These are phyloP conservation scores for Purshia tridentata DNA, from an alignment of 306 rosid species.

Conservation along the genomic window DNA sequence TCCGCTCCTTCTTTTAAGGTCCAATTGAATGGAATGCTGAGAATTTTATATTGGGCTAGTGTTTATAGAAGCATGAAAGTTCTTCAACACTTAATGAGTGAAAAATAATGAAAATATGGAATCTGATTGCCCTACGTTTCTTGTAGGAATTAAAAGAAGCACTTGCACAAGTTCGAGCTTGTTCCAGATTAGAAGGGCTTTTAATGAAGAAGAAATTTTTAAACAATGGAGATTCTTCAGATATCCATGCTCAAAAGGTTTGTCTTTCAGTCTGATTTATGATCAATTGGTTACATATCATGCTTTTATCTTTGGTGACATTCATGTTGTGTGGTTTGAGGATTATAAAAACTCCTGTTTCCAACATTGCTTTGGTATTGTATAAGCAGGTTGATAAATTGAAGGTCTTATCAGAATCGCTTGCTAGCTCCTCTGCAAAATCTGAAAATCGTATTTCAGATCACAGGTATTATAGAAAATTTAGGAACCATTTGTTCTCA, in stretches of 20 bases:
- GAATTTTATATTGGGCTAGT: neutral
- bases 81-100: neutral
- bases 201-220: slow-evolving; percentile 64
- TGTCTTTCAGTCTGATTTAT: slow-evolving; percentile 15
- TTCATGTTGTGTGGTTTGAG: neutral
- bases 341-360: neutral
- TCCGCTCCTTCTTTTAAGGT: no score
- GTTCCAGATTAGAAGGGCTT: slow-evolving; percentile 87
- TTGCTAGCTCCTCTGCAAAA: slow-evolving; percentile 81
- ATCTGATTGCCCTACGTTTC: slow-evolving; percentile 25
- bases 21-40: neutral
- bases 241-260: slow-evolving; percentile 91
- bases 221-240: slow-evolving; percentile 76
- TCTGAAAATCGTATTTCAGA: slow-evolving; percentile 96
- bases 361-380: slow-evolving; percentile 15
- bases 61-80: neutral
- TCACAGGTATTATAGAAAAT: slow-evolving; percentile 54
- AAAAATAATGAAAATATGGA: slow-evolving; percentile 15
- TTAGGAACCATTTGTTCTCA: slow-evolving; percentile 1
- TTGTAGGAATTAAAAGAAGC: slow-evolving; percentile 79
- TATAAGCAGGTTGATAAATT: slow-evolving; percentile 84
- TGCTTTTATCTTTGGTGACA: neutral
- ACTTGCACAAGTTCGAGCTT: slow-evolving; percentile 74
- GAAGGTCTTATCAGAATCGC: slow-evolving; percentile 90
- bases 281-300: slow-evolving; percentile 8